Evolutionary conservation across 352 stramenopile genomes (phyloP), one percentile per base, ranked within the genome.

Genomic region (Phytophthora europaea): DNA sequence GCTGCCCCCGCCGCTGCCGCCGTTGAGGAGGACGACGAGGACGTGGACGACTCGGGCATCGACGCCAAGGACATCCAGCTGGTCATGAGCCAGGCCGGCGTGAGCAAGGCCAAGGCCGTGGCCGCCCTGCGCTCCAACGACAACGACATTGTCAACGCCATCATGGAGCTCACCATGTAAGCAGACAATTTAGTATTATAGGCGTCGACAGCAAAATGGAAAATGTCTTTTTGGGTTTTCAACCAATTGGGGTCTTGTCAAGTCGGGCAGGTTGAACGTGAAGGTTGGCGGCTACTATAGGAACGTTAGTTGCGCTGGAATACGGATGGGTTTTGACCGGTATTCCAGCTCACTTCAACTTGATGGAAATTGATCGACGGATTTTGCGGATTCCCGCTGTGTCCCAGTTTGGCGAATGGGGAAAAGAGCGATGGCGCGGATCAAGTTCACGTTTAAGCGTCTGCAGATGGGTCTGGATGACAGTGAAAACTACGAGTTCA

Each of bases 131-230:
- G 98, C 89, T 97, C 97, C 57, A 99, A 99, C 84, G 95, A 99
- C 84, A 97, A 97, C 75, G 98, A 99, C 92, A 97, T 99, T 76
- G 98, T 99, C 47, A 99, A 99, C 87, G 93, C 97, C 65, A 99
- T 99, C 82, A 99, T 99, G 98, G 98, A 99, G 82, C 90, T 99
- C 73, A 99, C 97, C 70, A 99, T 99, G 82, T 99, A 98, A 96
- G 62, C 36, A 43, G 36, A 43, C 36, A 43, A 33, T 65, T n/a
- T 50, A 72, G 70, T 75, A 70, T 72, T 65, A 61, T 76, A 73
- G 72, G 5, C 56, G 62, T 52, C 40, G n/a, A 53, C 34, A 53
- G 58, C 48, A 67, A 70, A 68, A 61, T 50, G 65, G 58, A 65
- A 68, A 65, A 57, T 67, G 67, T 76, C 61, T 75, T 74, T 79